phyloP scores from a whole-genome alignment of 768 basidiomycete species.

The Lactarius akahatsu region DNA sequence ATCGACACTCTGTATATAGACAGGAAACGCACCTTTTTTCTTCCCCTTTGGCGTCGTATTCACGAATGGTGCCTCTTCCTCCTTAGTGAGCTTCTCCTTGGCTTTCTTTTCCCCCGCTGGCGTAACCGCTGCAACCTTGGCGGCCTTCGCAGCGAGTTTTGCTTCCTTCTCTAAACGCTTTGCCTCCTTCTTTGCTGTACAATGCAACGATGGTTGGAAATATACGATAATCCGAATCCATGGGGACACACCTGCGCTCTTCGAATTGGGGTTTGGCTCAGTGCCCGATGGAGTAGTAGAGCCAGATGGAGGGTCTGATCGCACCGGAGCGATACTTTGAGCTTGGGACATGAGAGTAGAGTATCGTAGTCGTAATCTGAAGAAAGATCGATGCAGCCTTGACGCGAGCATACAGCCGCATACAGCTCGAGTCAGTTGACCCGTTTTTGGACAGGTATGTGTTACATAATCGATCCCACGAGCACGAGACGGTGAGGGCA shows the following conservation, averaged over 20 bases:
- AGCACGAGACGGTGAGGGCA: neutral
- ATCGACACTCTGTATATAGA: neutral
- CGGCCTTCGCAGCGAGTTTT: slow-evolving; percentile 66
- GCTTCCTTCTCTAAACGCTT: slow-evolving; percentile 79
- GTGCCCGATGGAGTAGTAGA: slow-evolving; percentile 10
- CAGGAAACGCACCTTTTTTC: slow-evolving; percentile 74
- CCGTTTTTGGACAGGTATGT: neutral
- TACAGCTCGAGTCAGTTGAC: neutral
- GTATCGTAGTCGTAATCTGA: slow-evolving; percentile 14
- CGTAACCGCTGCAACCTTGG: slow-evolving; percentile 46
- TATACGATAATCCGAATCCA: neutral
- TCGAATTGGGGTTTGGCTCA: slow-evolving; percentile 35
- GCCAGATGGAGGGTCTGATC: slow-evolving; percentile 21
- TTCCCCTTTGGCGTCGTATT: slow-evolving; percentile 87
- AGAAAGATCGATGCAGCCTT: slow-evolving; percentile 34
- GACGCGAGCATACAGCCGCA: slow-evolving; percentile 16
- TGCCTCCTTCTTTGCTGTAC: slow-evolving; percentile 78
- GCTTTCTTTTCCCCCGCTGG: slow-evolving; percentile 61
- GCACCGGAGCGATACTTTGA: slow-evolving; percentile 7
- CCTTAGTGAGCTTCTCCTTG: slow-evolving; percentile 76
- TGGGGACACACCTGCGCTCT: slow-evolving; percentile 41
- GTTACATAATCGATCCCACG: neutral
- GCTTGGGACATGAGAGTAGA: slow-evolving; percentile 30
- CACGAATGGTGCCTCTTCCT: slow-evolving; percentile 72
- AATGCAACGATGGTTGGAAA: neutral